These are phyloP conservation scores for Sarocladiaceae sp. DNA, from an alignment of 2,329 filamentous ascomycete species.

Conservation along the genomic window DNA sequence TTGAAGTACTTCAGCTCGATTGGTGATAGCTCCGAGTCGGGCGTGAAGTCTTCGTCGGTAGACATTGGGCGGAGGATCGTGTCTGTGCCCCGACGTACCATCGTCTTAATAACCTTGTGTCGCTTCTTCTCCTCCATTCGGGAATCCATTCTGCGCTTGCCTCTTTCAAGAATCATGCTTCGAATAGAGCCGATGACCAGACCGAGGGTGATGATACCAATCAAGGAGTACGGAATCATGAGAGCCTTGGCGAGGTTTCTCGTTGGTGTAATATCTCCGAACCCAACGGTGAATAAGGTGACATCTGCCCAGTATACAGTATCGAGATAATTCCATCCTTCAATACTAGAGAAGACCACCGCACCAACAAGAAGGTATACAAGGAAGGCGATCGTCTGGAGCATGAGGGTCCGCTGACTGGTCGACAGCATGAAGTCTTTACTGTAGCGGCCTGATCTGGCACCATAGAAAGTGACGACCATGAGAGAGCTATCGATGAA, in stretches of 20 bases:
- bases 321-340: constrained; percentile 72
- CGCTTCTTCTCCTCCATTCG: constrained; percentile 56
- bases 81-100: constrained; percentile 39
- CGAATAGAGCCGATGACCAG: constrained; percentile 76
- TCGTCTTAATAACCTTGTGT: constrained; percentile 36
- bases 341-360: constrained; percentile 64
- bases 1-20: constrained; percentile 10
- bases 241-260: constrained; percentile 59
- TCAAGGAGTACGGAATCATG: constrained; percentile 74
- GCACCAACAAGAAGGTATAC: constrained; percentile 75
- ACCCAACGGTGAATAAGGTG: constrained; percentile 58
- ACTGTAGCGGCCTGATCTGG: constrained; percentile 61
- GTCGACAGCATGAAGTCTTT: constrained; percentile 73
- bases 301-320: constrained; percentile 75
- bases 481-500: constrained; percentile 72
- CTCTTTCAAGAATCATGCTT: constrained; percentile 54
- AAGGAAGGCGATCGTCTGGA: constrained; percentile 84
- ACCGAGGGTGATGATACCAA: constrained; percentile 79
- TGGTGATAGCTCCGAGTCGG: constrained; percentile 6
- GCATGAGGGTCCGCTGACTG: constrained; percentile 78
- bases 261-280: constrained; percentile 46
- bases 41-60: constrained; percentile 12
- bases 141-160: constrained; percentile 45
- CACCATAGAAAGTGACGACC: constrained; percentile 73
- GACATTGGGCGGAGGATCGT: constrained; percentile 44